phyloP scores from a whole-genome alignment of 345 rosid genomes.

The Mercurialis annua region DNA sequence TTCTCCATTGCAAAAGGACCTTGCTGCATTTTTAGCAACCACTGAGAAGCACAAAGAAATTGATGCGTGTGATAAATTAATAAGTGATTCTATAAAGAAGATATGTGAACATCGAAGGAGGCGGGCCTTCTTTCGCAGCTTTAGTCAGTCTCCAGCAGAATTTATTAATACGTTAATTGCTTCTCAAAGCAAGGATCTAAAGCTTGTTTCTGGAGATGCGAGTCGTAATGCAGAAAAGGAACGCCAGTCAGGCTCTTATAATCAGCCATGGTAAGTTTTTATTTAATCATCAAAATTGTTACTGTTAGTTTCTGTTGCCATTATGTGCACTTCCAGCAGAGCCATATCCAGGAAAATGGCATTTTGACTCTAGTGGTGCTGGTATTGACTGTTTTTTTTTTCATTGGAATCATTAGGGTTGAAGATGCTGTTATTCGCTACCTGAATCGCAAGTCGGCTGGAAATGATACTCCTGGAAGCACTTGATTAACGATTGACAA shows the following conservation, averaged over 20 bases:
- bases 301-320: not conserved
- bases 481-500: conserved; percentile 22
- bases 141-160: conserved; percentile 60
- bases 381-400: not conserved
- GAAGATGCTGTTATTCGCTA: conserved; percentile 56
- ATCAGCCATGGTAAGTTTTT: conserved; percentile 45
- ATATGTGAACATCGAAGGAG: conserved; percentile 47
- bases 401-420: conserved; percentile 31
- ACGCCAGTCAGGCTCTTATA: conserved; percentile 40
- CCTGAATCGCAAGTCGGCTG: conserved; percentile 50
- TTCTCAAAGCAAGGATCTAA: conserved; percentile 59
- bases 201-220: conserved; percentile 49
- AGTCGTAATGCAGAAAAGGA: conserved; percentile 38
- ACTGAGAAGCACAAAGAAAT: conserved; percentile 46
- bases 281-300: not conserved
- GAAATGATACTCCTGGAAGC: conserved; percentile 40
- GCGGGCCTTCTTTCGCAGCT: conserved; percentile 56
- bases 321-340: too few relatives aligned
- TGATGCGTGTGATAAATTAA: conserved; percentile 43
- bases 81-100: conserved; percentile 43
- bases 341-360: not conserved
- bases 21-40: conserved; percentile 38
- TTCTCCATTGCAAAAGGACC: conserved; percentile 41
- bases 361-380: not conserved
- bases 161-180: conserved; percentile 46